Evolutionary conservation across 805 yeast species (phyloP), one percentile per base, ranked within the genome.

Genomic region (Teunomyces tritomae): DNA sequence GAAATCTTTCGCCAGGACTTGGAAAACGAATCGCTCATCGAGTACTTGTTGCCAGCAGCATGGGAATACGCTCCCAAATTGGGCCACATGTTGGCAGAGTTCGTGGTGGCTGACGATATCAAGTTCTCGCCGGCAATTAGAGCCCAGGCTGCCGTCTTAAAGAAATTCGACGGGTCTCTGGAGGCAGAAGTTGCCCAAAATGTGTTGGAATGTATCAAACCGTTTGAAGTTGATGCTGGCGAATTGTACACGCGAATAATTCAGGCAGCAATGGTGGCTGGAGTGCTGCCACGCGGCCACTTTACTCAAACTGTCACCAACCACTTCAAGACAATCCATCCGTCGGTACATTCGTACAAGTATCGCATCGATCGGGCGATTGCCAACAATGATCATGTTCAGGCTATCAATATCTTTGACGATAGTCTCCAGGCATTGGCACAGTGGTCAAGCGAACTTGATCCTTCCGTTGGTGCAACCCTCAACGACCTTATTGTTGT

Each of bases 401-500:
- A 46, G 29, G 76, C 76, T 1, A 39, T 57, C 7, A 46, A 58
- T 17, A 45, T 68, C 8, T 73, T 70, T 46, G 64, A 65, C 11
- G 63, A 67, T 43, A 71, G 76, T 50, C 33, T 66, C 11, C 45
- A 49, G 7, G 40, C 53, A 1, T 50, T 43, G 24, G 48, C 48
- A 4, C 56, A 58, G 28, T 69, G 74, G 74, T 34, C 54, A 1
- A 37, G 48, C 8, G 55, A 50, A 28, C 45, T 50, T 11, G 62
- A 65, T 62, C 73, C 77, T 1, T 63, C 64, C n/a, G 52, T 79
- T 2, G 69, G 66, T 49, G 58, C 67, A 5, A 66, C 78, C 0
- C 62, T 84, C 49, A 72, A 73, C 56, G 65, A 74, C 11, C 74
- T 80, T 52, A 67, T 81, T 8, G 51, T 74, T 24, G 52, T 68